Evolutionary conservation across 108 stramenopile genomes (phyloP).

Genomic region (Stephanodiscus triporus): DNA sequence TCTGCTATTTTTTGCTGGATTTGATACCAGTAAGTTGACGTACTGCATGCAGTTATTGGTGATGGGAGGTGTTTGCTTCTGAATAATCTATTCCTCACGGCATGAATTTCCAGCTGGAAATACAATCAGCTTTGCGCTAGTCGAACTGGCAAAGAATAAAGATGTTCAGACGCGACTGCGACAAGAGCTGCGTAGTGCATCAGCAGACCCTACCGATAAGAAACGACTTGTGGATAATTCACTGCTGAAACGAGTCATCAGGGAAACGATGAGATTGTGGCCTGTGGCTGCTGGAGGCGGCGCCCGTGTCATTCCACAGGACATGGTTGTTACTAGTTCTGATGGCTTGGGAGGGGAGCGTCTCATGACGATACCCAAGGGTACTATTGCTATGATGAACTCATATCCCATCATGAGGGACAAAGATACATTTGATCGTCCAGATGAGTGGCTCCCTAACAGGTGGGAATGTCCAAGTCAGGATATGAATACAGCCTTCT

Average conservation of each 20-base stretch:
- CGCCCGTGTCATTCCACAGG: constrained; percentile 32
- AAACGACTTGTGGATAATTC: constrained; percentile 10
- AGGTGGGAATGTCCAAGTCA: constrained; percentile 53
- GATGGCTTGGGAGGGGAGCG: neutral
- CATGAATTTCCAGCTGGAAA: neutral
- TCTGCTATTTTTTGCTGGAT: too few species aligned
- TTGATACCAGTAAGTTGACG: too few species aligned
- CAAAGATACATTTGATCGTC: constrained; percentile 38
- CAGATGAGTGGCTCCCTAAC: constrained; percentile 52
- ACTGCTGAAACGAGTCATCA: constrained; percentile 49
- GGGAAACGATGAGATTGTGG: constrained; percentile 46
- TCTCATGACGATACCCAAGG: constrained; percentile 42
- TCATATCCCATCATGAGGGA: constrained; percentile 36
- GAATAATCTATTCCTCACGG: neutral
- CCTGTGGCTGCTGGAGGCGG: constrained; percentile 32
- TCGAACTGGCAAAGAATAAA: constrained; percentile 51
- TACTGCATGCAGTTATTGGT: too few species aligned
- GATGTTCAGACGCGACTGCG: constrained; percentile 32
- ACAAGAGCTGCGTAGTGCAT: constrained; percentile 25
- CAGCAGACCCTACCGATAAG: constrained; percentile 6
- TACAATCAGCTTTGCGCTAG: constrained; percentile 8
- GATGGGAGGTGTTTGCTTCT: too few species aligned
- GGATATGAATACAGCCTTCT: constrained; percentile 34
- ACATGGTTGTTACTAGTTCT: constrained; percentile 12
- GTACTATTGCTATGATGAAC: constrained; percentile 32